Evolutionary conservation across 306 rosid species (phyloP), one percentile per base, ranked within the genome.

Genomic region (Sesbania bispinosa): DNA sequence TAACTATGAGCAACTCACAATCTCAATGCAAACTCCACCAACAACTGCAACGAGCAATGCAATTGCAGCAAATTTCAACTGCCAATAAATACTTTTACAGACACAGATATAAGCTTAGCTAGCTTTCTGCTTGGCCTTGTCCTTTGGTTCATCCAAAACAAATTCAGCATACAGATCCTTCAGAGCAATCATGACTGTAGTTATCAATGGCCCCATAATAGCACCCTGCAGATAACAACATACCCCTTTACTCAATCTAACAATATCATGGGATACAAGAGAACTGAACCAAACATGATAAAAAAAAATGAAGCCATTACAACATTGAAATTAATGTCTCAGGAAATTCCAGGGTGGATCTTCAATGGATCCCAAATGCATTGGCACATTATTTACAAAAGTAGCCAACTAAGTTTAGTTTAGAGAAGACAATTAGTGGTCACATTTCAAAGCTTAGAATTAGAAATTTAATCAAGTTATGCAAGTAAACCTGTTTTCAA

Each of bases 141-240:
- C 84, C 27, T 84, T 61, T 38, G 73, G 83, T 77, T 86, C 90
- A 6, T 75, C 88, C 55, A 94, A 79, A 62, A 94, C 96, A 87
- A 94, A 94, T 69, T 94, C 98, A 27, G 88, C 87, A 53, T 94
- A 90, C 79, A 94, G 80, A 84, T 89, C 96, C 81, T 90, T 90
- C 14, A 94, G 78, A 63, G 97, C 98, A 54, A 90, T 90, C 86
- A 94, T 87, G 5, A 94, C 97, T 6, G 98, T 94, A 1, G 98
- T 90, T 69, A 94, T 89, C 74, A 90, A 85, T 20, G 98, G 98
- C n/a, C 97, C 98, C 97, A 94, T 90, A 32, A 94, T 94, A 23
- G 98, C 98, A 14, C 98, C 98, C 98, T 94, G 83, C 65, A 55
- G 5, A 73, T n/a, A n/a, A 77, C 19, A 54, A 55, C 29, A 55